phyloP scores from a whole-genome alignment of 1,139 yeast species.

The Protomyces lactucae-debilis region DNA sequence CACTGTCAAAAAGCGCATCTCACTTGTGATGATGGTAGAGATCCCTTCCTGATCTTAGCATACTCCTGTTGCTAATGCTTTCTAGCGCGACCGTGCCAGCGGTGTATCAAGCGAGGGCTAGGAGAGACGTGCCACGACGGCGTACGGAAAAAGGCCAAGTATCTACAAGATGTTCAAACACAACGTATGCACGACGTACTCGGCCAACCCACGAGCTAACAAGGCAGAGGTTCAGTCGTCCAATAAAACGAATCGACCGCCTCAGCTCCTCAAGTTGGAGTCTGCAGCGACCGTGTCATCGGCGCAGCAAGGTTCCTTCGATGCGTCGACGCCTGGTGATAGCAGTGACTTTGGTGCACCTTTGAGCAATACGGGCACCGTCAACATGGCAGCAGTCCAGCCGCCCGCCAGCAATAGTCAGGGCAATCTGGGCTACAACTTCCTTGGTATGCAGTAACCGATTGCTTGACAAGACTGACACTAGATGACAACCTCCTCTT shows the following conservation, averaged over 20 bases:
- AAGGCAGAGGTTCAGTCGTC: not conserved
- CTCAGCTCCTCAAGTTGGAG: not conserved
- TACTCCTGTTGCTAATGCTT: not conserved
- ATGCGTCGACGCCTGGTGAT: not conserved
- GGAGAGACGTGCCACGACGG: conserved; percentile 80
- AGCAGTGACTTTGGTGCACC: not conserved
- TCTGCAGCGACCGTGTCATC: not conserved
- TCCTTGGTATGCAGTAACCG: not conserved
- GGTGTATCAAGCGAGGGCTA: conserved; percentile 70
- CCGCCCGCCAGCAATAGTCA: not conserved
- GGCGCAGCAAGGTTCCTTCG: not conserved
- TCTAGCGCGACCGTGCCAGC: conserved; percentile 62
- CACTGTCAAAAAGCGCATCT: conserved; percentile 87
- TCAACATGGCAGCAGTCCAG: not conserved
- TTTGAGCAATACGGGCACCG: not conserved
- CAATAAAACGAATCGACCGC: not conserved
- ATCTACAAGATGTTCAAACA: conserved; percentile 45
- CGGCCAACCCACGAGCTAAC: not conserved
- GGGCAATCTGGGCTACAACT: not conserved
- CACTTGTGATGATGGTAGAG: conserved; percentile 63
- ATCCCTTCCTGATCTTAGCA: not conserved
- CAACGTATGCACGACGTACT: conserved; percentile 6
- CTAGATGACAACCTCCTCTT: conserved; percentile 16
- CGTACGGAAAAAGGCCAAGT: conserved; percentile 79
- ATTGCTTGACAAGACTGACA: too few species aligned